Evolutionary conservation across 2,329 filamentous ascomycete genomes (phyloP).

Genomic region (Scytalidium lignicola): DNA sequence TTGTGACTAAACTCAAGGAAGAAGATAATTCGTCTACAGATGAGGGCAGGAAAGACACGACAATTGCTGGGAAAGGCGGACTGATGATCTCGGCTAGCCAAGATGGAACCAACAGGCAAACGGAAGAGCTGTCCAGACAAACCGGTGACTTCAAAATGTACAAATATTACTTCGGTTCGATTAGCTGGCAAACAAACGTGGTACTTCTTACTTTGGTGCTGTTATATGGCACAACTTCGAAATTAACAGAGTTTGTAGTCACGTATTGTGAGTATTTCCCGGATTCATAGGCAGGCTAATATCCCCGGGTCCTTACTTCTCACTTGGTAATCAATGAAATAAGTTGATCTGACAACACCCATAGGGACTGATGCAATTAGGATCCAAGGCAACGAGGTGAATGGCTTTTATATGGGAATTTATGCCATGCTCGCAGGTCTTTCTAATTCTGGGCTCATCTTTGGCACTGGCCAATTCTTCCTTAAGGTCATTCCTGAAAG

Average conservation of each 20-base stretch:
- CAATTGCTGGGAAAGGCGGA: neutral
- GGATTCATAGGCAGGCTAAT: too few species aligned
- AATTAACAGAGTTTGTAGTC: conserved; percentile 14
- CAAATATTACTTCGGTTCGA: conserved; percentile 22
- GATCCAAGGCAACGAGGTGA: conserved; percentile 16
- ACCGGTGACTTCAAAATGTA: conserved; percentile 23
- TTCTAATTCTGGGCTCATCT: conserved; percentile 4
- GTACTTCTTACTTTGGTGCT: conserved; percentile 6
- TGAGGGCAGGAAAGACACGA: neutral
- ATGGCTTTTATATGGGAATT: conserved; percentile 15
- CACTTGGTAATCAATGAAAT: too few species aligned
- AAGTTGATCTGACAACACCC: neutral
- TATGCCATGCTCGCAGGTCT: conserved; percentile 10
- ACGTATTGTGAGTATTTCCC: conserved; percentile 8
- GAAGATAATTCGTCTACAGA: neutral
- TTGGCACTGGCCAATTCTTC: conserved; percentile 32
- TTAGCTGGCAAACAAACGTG: conserved; percentile 12
- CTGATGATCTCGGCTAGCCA: neutral
- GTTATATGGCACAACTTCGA: conserved; percentile 4
- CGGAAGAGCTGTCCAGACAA: conserved; percentile 2
- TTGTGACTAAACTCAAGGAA: neutral
- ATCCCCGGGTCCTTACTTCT: too few species aligned
- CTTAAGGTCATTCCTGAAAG: conserved; percentile 48
- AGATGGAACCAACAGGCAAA: neutral
- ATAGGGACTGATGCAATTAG: conserved; percentile 29